Base-by-base conservation (phyloP, 1,139 yeast genomes). In the Saccharomyces pastorianus region DNA sequence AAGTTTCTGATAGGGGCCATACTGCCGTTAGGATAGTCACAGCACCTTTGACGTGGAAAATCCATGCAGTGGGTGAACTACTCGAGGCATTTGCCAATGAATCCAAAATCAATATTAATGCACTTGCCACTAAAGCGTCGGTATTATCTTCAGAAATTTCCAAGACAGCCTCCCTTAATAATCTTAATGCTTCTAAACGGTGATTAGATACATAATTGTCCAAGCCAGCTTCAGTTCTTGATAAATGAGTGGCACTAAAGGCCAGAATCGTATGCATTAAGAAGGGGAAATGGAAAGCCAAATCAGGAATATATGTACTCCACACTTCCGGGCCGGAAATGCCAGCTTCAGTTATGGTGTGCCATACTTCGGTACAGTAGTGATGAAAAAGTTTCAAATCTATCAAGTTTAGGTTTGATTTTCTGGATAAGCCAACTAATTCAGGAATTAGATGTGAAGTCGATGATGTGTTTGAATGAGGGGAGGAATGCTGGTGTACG, bases 1-100 rank as follows among this genome's bases (percentile, higher is more conserved):
- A 85, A 5, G 83, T 78, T 60, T 88, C 93, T n/a, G 95, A 88
- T 54, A 91, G 74, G 3, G 96, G 96, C 88, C 97, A 90, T n/a
- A 91, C 96, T 0, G 97, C 96, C 0, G 96, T 87, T 53, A 91
- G 74, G 47, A 91, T 91, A 0, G 97, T 91, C 4, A 96, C 97
- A 0, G 97, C 96, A 20, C 97, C 98, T 63, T 95, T 88, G 9
- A 91, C 97, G 66, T 91, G 97, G 74, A 89, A 93, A 55, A 91
- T 84, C 98, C 98, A 91, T 0, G 97, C 96, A 4, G 95, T 84
- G 1, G 97, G 93, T 1, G 96, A 96, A 53, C 90, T 73, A 2
- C 64, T 56, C 23, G 55, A 61, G 0, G 97, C 97, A 71, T 91
- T 91, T 2, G 98, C 98, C 58, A 91, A 74, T 0, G 97, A 87